These are phyloP conservation scores for Dendrobium chrysotoxum DNA, from an alignment of 106 monocot species.

Conservation along the genomic window DNA sequence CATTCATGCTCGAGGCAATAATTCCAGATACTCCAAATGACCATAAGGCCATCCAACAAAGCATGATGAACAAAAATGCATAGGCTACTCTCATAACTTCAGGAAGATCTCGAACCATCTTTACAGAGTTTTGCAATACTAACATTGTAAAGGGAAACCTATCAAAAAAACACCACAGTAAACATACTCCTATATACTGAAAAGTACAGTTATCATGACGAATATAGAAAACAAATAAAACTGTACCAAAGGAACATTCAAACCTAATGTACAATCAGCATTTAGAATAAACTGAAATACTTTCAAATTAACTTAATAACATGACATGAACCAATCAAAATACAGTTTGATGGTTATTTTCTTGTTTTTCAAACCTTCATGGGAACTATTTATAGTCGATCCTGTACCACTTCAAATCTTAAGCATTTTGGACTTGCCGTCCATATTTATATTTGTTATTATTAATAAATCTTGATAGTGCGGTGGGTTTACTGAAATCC, in stretches of 20 bases:
- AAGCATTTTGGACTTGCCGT: no score
- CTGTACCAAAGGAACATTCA: neutral
- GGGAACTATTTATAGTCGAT: neutral
- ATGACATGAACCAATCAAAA: conserved; percentile 23
- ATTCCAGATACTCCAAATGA: conserved; percentile 90
- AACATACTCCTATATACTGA: neutral
- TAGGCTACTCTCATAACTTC: conserved; percentile 71
- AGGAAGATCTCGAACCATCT: conserved; percentile 69
- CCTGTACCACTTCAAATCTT: neutral
- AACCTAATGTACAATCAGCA: neutral
- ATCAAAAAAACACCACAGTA: conserved; percentile 1
- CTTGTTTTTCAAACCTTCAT: neutral
- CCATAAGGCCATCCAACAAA: conserved; percentile 87
- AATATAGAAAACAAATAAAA: neutral
- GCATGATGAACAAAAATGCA: conserved; percentile 70
- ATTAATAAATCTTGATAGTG: no score
- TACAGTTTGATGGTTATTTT: neutral
- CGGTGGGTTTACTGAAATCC: no score
- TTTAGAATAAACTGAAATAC: neutral
- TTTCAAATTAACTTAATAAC: neutral
- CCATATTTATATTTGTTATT: no score
- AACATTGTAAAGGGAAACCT: conserved; percentile 98
- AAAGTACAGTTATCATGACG: neutral
- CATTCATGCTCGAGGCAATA: conserved; percentile 55
- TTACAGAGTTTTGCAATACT: conserved; percentile 83